A percentile compares a stretch with the other conserved stretches of the same genome.
These are phyloP conservation scores for Phaffia australis DNA, from an alignment of 768 basidiomycete genomes.

Conservation along the genomic window DNA sequence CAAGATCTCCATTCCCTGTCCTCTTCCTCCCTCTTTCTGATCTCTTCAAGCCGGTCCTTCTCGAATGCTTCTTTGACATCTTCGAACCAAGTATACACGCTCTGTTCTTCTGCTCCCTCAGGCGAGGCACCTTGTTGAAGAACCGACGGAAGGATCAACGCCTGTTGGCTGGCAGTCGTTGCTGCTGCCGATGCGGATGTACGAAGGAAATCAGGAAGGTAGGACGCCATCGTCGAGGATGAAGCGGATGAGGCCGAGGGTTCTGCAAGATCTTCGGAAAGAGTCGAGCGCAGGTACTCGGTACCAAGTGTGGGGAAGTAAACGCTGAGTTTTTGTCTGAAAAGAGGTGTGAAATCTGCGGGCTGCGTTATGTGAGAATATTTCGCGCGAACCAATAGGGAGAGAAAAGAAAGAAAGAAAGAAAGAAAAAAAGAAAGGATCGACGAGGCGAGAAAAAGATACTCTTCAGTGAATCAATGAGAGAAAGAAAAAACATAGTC, in stretches of 20 bases:
- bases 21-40: conserved; percentile 1
- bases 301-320: conserved; percentile 14
- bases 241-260: too few species aligned
- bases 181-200: too few species aligned
- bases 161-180: too few species aligned
- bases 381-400: too few species aligned
- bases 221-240: too few species aligned
- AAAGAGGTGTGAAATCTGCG: conserved; percentile 16
- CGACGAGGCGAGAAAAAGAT: too few species aligned
- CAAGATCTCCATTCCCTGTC: background rate
- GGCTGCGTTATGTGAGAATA: background rate
- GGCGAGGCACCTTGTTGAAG: conserved; percentile 10
- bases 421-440: background rate
- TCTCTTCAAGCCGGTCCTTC: conserved; percentile 11
- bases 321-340: conserved; percentile 4
- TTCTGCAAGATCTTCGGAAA: too few species aligned
- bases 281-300: too few species aligned
- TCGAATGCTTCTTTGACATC: conserved; percentile 3
- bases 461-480: too few species aligned
- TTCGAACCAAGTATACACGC: conserved; percentile 11
- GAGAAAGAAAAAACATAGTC: background rate
- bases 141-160: background rate
- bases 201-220: too few species aligned
- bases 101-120: conserved; percentile 6
- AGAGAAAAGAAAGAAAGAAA: background rate